phyloP scores from a whole-genome alignment of 495 filamentous ascomycete genomes.

The Chaetomium fimeti region DNA sequence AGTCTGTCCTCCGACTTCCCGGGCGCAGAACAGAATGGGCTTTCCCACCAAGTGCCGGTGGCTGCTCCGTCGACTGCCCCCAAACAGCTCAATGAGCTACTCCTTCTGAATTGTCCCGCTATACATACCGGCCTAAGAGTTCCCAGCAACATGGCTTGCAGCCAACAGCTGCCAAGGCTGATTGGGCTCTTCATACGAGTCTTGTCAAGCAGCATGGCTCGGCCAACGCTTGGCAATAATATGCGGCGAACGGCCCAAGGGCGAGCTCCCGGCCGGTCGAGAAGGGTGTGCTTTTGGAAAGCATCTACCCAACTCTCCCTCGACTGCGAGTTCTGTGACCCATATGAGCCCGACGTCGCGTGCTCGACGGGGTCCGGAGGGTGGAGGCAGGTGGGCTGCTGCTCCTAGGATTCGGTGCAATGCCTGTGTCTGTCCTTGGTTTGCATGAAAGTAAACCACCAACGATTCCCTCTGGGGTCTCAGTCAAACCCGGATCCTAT shows the following conservation, averaged over 20 bases:
- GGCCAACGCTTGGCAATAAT: conserved; percentile 5
- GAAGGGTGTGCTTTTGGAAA: conserved; percentile 14
- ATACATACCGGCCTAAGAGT: conserved; percentile 26
- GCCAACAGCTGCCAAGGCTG: conserved; percentile 14
- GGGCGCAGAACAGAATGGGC: conserved; percentile 9
- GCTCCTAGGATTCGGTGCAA: conserved; percentile 15
- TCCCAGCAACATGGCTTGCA: conserved; percentile 16
- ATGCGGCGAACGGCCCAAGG: conserved; percentile 12
- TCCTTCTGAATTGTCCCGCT: neutral
- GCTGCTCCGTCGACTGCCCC: neutral
- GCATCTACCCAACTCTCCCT: conserved; percentile 20
- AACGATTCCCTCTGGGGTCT: conserved; percentile 39
- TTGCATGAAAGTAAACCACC: conserved; percentile 25
- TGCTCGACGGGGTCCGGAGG: conserved; percentile 21
- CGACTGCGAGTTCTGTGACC: neutral
- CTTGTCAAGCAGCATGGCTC: conserved; percentile 8
- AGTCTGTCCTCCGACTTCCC: neutral
- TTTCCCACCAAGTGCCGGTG: neutral
- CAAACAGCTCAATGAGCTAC: conserved; percentile 7
- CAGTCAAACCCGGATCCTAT: conserved; percentile 84
- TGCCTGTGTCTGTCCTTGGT: conserved; percentile 22
- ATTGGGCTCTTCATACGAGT: conserved; percentile 15
- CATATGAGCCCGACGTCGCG: conserved; percentile 17
- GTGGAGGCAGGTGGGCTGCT: conserved; percentile 19
- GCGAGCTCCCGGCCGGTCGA: conserved; percentile 7